Percentiles rank a stretch among this genome's conserved stretches.
phyloP scores from a whole-genome alignment of 352 stramenopile genomes.

The Halophytophthora batemanensis region DNA sequence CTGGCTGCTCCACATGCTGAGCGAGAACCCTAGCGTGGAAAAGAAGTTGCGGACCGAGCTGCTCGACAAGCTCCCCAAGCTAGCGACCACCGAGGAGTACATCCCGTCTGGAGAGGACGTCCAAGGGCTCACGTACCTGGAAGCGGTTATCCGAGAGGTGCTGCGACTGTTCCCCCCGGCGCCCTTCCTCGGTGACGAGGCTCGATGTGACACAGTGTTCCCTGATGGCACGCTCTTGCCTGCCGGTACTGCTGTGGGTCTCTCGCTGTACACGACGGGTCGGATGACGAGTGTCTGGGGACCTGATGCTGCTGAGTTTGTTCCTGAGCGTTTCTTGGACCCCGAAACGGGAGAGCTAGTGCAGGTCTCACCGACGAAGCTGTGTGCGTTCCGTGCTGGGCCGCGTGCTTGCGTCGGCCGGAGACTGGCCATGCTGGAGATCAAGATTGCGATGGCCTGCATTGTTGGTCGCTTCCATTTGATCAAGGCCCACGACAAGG shows the following conservation, averaged over 20 bases:
- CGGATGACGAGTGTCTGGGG: constrained; percentile 36
- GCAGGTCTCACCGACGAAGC: constrained; percentile 15
- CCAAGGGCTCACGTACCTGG: constrained; percentile 14
- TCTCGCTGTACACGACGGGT: constrained; percentile 35
- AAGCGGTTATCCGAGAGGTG: constrained; percentile 28
- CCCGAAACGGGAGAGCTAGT: constrained; percentile 14
- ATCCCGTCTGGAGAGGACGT: constrained; percentile 3
- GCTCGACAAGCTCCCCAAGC: constrained; percentile 8
- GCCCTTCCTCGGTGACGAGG: constrained; percentile 26
- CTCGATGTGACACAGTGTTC: constrained; percentile 26
- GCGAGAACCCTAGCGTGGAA: constrained; percentile 29
- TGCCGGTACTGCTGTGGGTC: constrained; percentile 25
- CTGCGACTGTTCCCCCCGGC: constrained; percentile 39
- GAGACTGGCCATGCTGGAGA: constrained; percentile 35
- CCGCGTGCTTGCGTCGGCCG: constrained; percentile 34
- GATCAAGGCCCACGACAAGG: background rate
- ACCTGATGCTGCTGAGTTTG: constrained; percentile 32
- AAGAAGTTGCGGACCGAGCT: constrained; percentile 29
- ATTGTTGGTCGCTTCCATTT: constrained; percentile 36
- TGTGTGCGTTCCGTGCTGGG: constrained; percentile 39
- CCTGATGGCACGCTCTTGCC: constrained; percentile 41
- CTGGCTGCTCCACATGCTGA: constrained; percentile 54
- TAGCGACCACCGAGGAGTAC: constrained; percentile 1
- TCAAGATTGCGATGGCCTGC: constrained; percentile 34
- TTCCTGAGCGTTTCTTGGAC: constrained; percentile 38